Conservation (phyloP, 2,329 filamentous ascomycete genomes). For the Pseudogymnoascus sp. region DNA sequence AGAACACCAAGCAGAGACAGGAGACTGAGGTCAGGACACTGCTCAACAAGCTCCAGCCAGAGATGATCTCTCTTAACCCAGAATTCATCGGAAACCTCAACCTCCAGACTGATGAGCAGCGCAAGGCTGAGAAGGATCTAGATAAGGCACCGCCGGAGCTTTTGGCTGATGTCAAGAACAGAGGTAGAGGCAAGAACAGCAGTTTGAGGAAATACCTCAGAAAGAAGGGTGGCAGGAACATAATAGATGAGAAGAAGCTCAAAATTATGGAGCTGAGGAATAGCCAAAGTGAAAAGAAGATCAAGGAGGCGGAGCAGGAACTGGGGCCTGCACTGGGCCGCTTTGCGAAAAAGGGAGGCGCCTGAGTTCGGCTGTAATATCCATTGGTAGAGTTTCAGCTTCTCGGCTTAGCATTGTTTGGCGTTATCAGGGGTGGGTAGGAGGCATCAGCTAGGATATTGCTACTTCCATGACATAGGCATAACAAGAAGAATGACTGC, state of each 20-base stretch:
- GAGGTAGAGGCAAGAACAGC: constrained; percentile 81
- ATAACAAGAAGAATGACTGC: constrained; percentile 3
- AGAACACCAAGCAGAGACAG: constrained; percentile 84
- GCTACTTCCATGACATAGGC: neutral
- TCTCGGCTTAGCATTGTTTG: constrained; percentile 8
- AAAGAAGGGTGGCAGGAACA: constrained; percentile 87
- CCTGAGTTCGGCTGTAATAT: constrained; percentile 4
- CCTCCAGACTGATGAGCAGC: constrained; percentile 68
- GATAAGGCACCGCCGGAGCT: constrained; percentile 57
- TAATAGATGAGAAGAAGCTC: constrained; percentile 91
- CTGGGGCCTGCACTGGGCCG: constrained; percentile 79
- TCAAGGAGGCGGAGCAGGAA: constrained; percentile 61
- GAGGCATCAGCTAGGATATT: neutral
- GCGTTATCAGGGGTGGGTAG: constrained; percentile 1
- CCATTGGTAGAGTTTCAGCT: neutral
- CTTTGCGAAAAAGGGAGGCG: constrained; percentile 62
- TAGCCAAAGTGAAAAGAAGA: constrained; percentile 56
- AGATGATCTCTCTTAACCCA: constrained; percentile 94
- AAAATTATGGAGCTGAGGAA: constrained; percentile 75
- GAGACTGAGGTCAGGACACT: constrained; percentile 84
- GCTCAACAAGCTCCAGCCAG: constrained; percentile 89
- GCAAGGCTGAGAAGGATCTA: constrained; percentile 68
- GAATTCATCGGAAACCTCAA: constrained; percentile 87
- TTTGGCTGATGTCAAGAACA: constrained; percentile 61
- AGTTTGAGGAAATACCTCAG: constrained; percentile 79